Evolutionary conservation across 495 filamentous ascomycete species (phyloP).

Genomic region (Recurvomyces mirabilis): DNA sequence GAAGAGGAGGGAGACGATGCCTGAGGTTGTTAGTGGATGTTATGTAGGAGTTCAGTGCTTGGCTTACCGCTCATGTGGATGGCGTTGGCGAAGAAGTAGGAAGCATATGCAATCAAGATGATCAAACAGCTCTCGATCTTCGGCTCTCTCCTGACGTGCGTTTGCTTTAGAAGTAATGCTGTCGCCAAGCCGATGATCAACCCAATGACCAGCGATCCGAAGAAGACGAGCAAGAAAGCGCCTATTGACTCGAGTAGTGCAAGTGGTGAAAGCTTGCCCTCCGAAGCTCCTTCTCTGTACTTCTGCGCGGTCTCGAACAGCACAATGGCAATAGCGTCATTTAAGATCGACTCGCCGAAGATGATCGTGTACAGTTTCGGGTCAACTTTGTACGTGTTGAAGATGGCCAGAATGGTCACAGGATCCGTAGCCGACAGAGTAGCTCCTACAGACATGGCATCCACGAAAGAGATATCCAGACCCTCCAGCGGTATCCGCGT

Average conservation of each 20-base stretch:
- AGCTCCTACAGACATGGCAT: slow-evolving; percentile 90
- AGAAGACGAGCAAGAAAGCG: slow-evolving; percentile 91
- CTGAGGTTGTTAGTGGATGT: slow-evolving; percentile 40
- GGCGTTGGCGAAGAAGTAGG: slow-evolving; percentile 94
- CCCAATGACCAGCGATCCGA: slow-evolving; percentile 83
- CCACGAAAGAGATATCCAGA: slow-evolving; percentile 75
- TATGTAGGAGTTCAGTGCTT: no score
- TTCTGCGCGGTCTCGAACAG: slow-evolving; percentile 94
- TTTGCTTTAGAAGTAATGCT: slow-evolving; percentile 83
- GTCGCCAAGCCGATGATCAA: slow-evolving; percentile 75
- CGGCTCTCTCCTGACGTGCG: slow-evolving; percentile 77
- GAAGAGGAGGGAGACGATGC: slow-evolving; percentile 92
- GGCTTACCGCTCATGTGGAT: slow-evolving; percentile 82
- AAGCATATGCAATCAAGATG: slow-evolving; percentile 86
- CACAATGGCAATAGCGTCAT: slow-evolving; percentile 96
- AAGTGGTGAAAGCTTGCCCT: slow-evolving; percentile 52
- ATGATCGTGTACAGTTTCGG: slow-evolving; percentile 97
- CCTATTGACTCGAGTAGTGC: slow-evolving; percentile 84
- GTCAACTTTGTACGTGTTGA: slow-evolving; percentile 98
- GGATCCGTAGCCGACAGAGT: slow-evolving; percentile 95
- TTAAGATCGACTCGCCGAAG: slow-evolving; percentile 94
- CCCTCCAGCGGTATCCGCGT: slow-evolving; percentile 76
- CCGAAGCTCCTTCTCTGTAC: slow-evolving; percentile 55
- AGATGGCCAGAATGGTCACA: slow-evolving; percentile 94
- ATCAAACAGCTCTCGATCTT: slow-evolving; percentile 95